Conservation (phyloP, 2,329 filamentous ascomycete genomes). For the Daldinia sp. region DNA sequence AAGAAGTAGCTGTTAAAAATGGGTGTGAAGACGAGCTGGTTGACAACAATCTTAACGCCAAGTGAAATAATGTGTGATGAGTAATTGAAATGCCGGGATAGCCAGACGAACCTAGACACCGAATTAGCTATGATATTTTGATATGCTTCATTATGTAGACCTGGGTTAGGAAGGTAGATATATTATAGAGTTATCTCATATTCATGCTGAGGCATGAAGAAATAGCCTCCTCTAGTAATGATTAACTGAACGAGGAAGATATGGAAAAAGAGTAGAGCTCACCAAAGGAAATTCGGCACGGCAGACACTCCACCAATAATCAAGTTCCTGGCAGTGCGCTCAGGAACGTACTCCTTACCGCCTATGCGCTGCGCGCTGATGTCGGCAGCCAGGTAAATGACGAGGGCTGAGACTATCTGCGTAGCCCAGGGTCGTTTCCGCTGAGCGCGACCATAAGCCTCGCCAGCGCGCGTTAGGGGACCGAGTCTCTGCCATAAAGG, state of each 20-base stretch:
- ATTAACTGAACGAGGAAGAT: neutral
- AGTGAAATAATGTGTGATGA: slow-evolving; percentile 77
- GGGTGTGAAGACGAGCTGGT: slow-evolving; percentile 85
- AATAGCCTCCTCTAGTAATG: neutral
- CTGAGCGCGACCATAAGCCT: slow-evolving; percentile 78
- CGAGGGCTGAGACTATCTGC: slow-evolving; percentile 79
- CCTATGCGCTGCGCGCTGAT: slow-evolving; percentile 79
- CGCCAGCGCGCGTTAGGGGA: slow-evolving; percentile 64
- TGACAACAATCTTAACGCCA: slow-evolving; percentile 80
- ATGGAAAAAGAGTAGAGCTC: slow-evolving; percentile 48
- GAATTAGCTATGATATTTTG: neutral
- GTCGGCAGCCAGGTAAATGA: slow-evolving; percentile 84
- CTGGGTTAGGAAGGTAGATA: neutral
- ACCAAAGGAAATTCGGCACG: slow-evolving; percentile 88
- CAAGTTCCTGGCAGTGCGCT: slow-evolving; percentile 77
- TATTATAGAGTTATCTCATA: neutral
- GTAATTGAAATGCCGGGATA: slow-evolving; percentile 88
- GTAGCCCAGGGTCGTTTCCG: slow-evolving; percentile 79
- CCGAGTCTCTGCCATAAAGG: slow-evolving; percentile 68
- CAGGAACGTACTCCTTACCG: slow-evolving; percentile 73
- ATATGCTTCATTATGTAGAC: neutral
- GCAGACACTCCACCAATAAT: slow-evolving; percentile 78
- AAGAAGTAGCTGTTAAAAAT: slow-evolving; percentile 88
- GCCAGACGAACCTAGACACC: slow-evolving; percentile 76
- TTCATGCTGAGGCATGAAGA: neutral